Conservation (phyloP, 2,329 filamentous ascomycete species). For the Fusarium dlaminii region DNA sequence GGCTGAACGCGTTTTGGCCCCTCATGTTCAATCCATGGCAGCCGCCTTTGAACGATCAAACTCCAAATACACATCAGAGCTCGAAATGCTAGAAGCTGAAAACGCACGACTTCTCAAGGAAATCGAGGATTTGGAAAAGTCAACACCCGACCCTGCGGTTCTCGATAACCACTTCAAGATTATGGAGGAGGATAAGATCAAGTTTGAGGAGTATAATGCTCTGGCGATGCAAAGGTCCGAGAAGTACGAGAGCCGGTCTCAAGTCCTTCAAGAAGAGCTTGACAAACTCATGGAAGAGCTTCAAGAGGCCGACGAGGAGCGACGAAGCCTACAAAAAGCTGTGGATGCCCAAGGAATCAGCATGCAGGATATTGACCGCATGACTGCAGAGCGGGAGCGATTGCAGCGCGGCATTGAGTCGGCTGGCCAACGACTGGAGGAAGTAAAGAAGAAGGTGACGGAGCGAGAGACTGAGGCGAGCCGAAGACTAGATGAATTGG, state of each 20-base stretch:
- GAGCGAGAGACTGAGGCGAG: slow-evolving; percentile 92
- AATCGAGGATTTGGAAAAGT: slow-evolving; percentile 89
- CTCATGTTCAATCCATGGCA: slow-evolving; percentile 89
- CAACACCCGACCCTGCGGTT: slow-evolving; percentile 82
- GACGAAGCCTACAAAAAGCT: slow-evolving; percentile 79
- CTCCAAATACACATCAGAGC: slow-evolving; percentile 82
- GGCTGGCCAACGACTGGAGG: slow-evolving; percentile 79
- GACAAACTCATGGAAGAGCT: slow-evolving; percentile 80
- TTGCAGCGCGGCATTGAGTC: slow-evolving; percentile 89
- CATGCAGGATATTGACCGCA: slow-evolving; percentile 98
- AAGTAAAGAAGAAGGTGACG: slow-evolving; percentile 81
- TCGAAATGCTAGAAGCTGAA: slow-evolving; percentile 87
- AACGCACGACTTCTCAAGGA: slow-evolving; percentile 83
- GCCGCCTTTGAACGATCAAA: slow-evolving; percentile 87
- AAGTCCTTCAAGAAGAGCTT: slow-evolving; percentile 86
- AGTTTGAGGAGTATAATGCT: slow-evolving; percentile 95
- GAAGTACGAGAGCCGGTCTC: slow-evolving; percentile 84
- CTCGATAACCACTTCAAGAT: slow-evolving; percentile 92
- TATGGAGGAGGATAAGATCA: slow-evolving; percentile 91
- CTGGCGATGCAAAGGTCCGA: slow-evolving; percentile 85
- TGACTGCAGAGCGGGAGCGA: slow-evolving; percentile 94
- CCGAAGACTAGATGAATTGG: slow-evolving; percentile 88
- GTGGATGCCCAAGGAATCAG: slow-evolving; percentile 95
- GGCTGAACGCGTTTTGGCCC: slow-evolving; percentile 78
- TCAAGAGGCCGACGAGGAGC: slow-evolving; percentile 83